Evolutionary conservation across 1,284 basidiomycete genomes (phyloP), one percentile per base, ranked within the genome.

Genomic region (Apiotrichum montevideense): DNA sequence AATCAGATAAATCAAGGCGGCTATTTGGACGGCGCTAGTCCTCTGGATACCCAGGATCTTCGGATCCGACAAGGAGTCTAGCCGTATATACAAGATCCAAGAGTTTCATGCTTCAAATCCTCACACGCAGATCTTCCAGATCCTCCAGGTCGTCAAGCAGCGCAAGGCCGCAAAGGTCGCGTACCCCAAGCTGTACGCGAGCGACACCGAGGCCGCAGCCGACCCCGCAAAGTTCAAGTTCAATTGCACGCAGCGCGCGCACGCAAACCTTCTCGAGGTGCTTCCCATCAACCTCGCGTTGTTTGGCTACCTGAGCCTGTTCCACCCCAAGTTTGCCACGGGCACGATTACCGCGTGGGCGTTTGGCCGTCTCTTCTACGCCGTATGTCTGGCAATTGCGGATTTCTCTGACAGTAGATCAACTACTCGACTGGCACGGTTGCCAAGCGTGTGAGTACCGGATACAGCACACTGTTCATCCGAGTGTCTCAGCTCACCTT

Each of bases 201-300:
- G 63, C 14, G 73, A 70, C 46, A 67, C 64, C 5, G 71, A 72
- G 45, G 71, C 72, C 33, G 57, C 57, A 15, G 62, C 66, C n/a
- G 70, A 72, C 59, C 57, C 62, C 44, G 67, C 68, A 61, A 72
- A 71, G 63, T 54, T 67, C 63, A 51, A 52, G 41, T 73, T 65
- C 62, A 72, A 75, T 65, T 75, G 73, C 50, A 57, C 59, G 15
- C 73, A 75, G 60, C 61, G 73, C 46, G 68, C 67, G 41, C 66
- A 72, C 57, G 63, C 56, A n/a, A 75, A 73, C 63, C 71, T 70
- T 14, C 65, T 73, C 52, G 73, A 75, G 65, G 58, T 52, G 48
- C 42, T 67, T 29, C 67, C 72, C 0, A 66, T 57, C 58, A 37
- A 68, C 46, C 50, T 75, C 15, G 52, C 55, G 7, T 15, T 66